These are phyloP conservation scores for Isabelozyma pseudorhagii DNA, from an alignment of 805 yeast species.

Conservation along the genomic window DNA sequence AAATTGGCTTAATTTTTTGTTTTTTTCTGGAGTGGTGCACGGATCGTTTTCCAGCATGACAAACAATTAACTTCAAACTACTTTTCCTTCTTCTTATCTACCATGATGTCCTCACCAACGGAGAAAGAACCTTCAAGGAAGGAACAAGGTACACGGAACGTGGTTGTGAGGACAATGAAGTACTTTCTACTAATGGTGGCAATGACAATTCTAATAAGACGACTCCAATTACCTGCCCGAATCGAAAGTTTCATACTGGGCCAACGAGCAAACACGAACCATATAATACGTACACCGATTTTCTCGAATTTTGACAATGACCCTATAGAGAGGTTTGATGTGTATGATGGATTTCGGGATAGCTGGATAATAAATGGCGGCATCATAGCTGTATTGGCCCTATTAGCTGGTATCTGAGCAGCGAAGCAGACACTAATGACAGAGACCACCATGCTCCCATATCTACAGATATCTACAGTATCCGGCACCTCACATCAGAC, in stretches of 20 bases:
- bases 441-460: too few relatives aligned
- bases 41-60: neutral
- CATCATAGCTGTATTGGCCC: neutral
- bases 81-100: neutral
- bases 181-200: neutral
- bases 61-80: neutral
- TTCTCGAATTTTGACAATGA: slow-evolving; percentile 21
- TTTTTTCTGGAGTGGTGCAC: neutral
- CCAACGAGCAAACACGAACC: neutral
- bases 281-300: neutral
- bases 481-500: too few relatives aligned
- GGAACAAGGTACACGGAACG: neutral
- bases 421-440: too few relatives aligned
- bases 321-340: slow-evolving; percentile 26
- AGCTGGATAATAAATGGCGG: slow-evolving; percentile 11
- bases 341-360: slow-evolving; percentile 17
- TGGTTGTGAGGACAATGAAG: neutral
- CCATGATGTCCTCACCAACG: neutral
- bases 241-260: too few relatives aligned
- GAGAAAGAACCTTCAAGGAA: neutral
- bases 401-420: neutral
- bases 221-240: neutral
- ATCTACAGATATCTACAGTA: too few relatives aligned
- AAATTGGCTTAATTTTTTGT: neutral
- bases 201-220: neutral